A percentile compares a stretch with the other conserved stretches of the same genome.
Evolutionary conservation across 2,329 filamentous ascomycete genomes (phyloP).

Genomic region (Apiospora saccharicola): DNA sequence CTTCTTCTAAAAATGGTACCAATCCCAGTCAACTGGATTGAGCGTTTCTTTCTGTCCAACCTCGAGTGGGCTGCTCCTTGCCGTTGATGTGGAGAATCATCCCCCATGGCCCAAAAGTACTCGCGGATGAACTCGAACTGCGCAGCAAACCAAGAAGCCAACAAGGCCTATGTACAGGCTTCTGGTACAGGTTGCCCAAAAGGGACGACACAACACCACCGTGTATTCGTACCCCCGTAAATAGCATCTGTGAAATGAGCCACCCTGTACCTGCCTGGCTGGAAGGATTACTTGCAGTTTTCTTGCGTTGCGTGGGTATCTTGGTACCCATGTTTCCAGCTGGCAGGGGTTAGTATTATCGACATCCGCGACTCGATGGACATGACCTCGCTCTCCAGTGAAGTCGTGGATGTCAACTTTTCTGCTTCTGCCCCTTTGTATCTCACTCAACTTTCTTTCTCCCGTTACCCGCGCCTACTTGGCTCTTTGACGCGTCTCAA

Average conservation of each 20-base stretch:
- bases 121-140: constrained; percentile 1
- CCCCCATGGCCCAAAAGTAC: constrained; percentile 6
- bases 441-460: constrained; percentile 35
- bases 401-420: constrained; percentile 29
- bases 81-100: neutral
- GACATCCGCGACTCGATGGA: neutral
- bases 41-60: constrained; percentile 8
- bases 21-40: constrained; percentile 11
- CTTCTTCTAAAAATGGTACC: constrained; percentile 13
- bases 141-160: neutral
- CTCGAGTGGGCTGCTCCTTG: constrained; percentile 13
- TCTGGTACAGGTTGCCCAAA: constrained; percentile 8
- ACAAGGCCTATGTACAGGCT: neutral
- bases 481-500: constrained; percentile 44
- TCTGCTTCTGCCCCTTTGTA: constrained; percentile 32
- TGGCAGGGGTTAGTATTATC: constrained; percentile 2
- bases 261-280: constrained; percentile 6
- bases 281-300: constrained; percentile 20
- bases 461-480: constrained; percentile 38
- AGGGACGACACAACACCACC: constrained; percentile 6
- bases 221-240: constrained; percentile 13
- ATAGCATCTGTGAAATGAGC: constrained; percentile 20
- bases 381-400: neutral
- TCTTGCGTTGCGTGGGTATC: neutral
- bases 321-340: constrained; percentile 10